Evolutionary conservation across 225 moss, liverwort and hornwort species (phyloP).

Genomic region (Asterella californica): DNA sequence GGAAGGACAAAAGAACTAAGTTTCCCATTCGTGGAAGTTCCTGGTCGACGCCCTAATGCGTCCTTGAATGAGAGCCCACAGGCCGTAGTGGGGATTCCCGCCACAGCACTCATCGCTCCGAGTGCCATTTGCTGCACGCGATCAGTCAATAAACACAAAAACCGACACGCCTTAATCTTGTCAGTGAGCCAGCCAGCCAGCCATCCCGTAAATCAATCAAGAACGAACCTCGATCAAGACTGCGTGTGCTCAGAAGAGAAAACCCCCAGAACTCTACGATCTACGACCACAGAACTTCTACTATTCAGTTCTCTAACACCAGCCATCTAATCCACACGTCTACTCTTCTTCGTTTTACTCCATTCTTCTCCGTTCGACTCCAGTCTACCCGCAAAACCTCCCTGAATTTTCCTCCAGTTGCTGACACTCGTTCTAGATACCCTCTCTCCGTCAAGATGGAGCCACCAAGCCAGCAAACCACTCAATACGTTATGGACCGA

Average conservation of each 20-base stretch:
- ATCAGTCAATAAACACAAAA: neutral
- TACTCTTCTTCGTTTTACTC: neutral
- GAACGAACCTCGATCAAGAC: neutral
- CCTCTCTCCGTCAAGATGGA: neutral
- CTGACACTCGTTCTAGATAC: neutral
- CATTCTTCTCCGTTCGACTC: neutral
- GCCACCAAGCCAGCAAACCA: neutral
- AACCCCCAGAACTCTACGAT: conserved; percentile 1
- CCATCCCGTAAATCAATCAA: neutral
- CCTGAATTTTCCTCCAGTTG: neutral
- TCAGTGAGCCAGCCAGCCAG: neutral
- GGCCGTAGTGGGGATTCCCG: conserved; percentile 11
- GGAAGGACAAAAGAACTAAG: conserved; percentile 40
- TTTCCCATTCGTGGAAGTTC: conserved; percentile 8
- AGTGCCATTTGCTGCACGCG: conserved; percentile 34
- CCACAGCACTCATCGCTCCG: conserved; percentile 39
- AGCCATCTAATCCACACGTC: neutral
- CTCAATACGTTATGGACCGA: neutral
- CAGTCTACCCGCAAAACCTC: neutral
- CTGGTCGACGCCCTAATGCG: conserved; percentile 22
- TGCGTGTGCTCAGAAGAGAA: neutral
- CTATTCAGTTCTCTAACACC: neutral
- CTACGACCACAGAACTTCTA: neutral
- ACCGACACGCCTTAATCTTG: neutral
- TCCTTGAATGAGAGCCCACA: conserved; percentile 39